Conservation (phyloP, 75 land plant species). For the Pinus tabuliformis region DNA sequence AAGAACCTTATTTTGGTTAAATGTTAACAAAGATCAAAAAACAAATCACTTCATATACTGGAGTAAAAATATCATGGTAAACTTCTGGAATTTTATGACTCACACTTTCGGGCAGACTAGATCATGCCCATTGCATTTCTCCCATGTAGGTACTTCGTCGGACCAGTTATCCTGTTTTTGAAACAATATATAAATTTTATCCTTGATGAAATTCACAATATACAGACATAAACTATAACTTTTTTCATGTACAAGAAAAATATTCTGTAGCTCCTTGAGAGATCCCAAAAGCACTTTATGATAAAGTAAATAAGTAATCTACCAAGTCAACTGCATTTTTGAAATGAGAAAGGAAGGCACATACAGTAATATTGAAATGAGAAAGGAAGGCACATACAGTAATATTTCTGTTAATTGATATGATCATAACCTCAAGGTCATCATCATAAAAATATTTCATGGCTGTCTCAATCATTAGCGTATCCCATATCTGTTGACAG, state of each 20-base stretch:
- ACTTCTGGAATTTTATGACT: background rate
- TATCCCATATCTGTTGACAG: slow-evolving; percentile 55
- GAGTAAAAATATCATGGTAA: background rate
- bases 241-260: background rate
- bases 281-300: background rate
- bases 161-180: slow-evolving; percentile 2
- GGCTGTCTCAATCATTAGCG: slow-evolving; percentile 34
- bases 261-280: background rate
- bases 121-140: background rate
- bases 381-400: too few species aligned
- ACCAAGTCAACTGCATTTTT: too few species aligned
- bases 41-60: too few species aligned
- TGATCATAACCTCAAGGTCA: slow-evolving; percentile 27
- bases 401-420: slow-evolving; percentile 18
- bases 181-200: background rate
- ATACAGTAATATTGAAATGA: slow-evolving; percentile 62
- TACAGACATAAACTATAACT: background rate
- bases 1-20: background rate
- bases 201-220: background rate
- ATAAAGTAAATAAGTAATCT: background rate
- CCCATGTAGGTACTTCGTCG: background rate
- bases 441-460: slow-evolving; percentile 23
- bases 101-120: slow-evolving; percentile 1
- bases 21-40: background rate
- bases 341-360: slow-evolving; percentile 1